Base-by-base conservation (phyloP, 805 yeast species). In the Sungouiella thailandica region DNA sequence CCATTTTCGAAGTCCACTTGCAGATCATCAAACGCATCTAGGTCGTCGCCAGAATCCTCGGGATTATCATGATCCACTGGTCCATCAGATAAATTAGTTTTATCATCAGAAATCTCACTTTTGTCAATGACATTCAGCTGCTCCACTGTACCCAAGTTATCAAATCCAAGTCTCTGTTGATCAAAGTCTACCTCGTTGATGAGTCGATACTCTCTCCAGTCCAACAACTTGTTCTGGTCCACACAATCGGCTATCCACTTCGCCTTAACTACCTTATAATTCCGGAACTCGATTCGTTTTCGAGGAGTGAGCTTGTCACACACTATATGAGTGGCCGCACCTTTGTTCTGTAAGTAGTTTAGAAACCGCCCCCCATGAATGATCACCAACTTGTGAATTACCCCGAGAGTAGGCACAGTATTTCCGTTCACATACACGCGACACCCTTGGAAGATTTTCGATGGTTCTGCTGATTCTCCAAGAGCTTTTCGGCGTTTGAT, bases 381-480 rank as follows among this genome's bases (percentile, higher is more conserved):
- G 2, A 84, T 74, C 2, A 90, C 78, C 44, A 86, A 47, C 35
- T 79, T 72, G 48, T 84, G 90, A 19, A 93, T 60, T 39, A 76
- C 81, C 26, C 73, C 60, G 11, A 87, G 72, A n/a, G 89, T 76
- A 0, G 97, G 97, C 2, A 59, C 61, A 0, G 97, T 90, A 49
- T 83, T 78, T 1, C 98, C 98, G 49, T 88, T 89, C n/a, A 90
- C 87, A 54, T 83, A 79, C 4, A 90, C 68, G 1, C 65, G 57
- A 52, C 89, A 84, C 1, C 71, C 76, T 23, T 61, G 49, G 51
- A 90, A 88, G 1, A 89, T 62, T 2, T 51, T 55, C 8, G 46
- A 51, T 12, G 41, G 31, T 4, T 35, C 34, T 5, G 39, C 25
- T 13, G 37, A 17, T 10, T 41, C 40, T 1, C 49, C 44, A 15